These are phyloP conservation scores for Hirschioporus abietinus DNA, from an alignment of 768 basidiomycete genomes.

Conservation along the genomic window DNA sequence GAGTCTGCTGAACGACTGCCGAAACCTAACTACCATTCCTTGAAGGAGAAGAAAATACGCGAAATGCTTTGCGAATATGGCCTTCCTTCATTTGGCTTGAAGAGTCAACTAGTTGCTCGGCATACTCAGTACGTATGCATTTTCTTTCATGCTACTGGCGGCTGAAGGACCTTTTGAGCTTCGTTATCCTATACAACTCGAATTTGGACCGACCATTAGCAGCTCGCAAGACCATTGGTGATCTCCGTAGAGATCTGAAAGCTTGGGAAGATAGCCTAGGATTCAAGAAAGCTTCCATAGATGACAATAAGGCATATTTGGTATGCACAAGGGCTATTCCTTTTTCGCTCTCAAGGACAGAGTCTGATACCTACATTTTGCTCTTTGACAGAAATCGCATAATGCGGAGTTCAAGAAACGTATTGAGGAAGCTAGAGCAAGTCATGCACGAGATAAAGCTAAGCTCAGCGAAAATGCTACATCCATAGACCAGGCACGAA, in stretches of 20 bases:
- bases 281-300: constrained; percentile 16
- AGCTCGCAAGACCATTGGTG: constrained; percentile 40
- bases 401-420: constrained; percentile 29
- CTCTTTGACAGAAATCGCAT: constrained; percentile 21
- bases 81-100: constrained; percentile 48
- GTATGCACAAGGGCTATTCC: constrained; percentile 22
- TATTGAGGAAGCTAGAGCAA: constrained; percentile 28
- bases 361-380: neutral
- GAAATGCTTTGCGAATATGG: constrained; percentile 49
- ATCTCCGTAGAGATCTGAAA: constrained; percentile 48
- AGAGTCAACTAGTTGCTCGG: constrained; percentile 44
- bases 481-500: neutral
- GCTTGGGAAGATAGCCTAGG: constrained; percentile 50
- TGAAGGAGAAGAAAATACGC: constrained; percentile 56
- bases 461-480: neutral
- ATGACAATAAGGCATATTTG: constrained; percentile 36
- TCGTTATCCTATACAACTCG: constrained; percentile 66
- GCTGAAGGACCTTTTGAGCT: constrained; percentile 33
- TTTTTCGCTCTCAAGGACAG: neutral
- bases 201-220: constrained; percentile 53
- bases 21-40: constrained; percentile 56
- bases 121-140: constrained; percentile 48
- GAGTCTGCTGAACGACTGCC: constrained; percentile 44
- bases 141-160: constrained; percentile 4
- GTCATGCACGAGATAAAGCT: neutral